Percentiles rank a stretch among this genome's conserved stretches.
phyloP scores from a whole-genome alignment of 2,329 filamentous ascomycete genomes.

The Botrytis byssoidea region DNA sequence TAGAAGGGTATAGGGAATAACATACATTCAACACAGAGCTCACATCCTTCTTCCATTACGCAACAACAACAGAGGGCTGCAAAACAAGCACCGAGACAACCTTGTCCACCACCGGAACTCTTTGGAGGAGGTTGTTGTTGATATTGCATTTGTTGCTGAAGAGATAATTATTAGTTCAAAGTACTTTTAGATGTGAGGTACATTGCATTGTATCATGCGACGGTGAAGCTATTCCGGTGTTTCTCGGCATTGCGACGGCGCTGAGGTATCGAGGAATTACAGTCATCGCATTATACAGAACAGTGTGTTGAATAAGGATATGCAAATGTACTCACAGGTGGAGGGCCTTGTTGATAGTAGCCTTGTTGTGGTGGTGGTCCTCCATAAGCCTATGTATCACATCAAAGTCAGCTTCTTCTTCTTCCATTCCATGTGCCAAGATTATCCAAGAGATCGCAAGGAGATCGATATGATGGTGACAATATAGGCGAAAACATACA shows the following conservation, averaged over 20 bases:
- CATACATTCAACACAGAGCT: constrained; percentile 49
- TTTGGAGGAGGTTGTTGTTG: constrained; percentile 44
- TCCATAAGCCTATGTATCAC: constrained; percentile 20
- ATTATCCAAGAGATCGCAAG: constrained; percentile 2
- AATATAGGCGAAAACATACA: constrained; percentile 29
- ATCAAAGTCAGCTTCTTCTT: constrained; percentile 17
- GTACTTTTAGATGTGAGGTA: background rate
- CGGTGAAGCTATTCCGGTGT: background rate
- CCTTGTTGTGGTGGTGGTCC: constrained; percentile 29
- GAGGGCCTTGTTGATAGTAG: constrained; percentile 26
- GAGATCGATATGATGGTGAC: constrained; percentile 7
- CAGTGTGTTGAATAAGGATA: background rate
- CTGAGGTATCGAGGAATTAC: background rate
- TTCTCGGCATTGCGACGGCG: background rate
- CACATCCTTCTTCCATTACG: constrained; percentile 51
- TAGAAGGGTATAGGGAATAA: constrained; percentile 21
- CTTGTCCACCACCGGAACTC: constrained; percentile 42
- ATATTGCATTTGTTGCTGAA: constrained; percentile 46
- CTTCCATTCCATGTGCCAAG: constrained; percentile 12
- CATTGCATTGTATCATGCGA: background rate
- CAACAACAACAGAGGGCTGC: constrained; percentile 52
- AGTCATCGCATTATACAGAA: background rate
- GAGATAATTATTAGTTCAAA: constrained; percentile 27
- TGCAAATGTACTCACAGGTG: constrained; percentile 12
- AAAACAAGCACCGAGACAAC: constrained; percentile 48